phyloP scores from a whole-genome alignment of 2,329 filamentous ascomycete genomes.

The Botrytis elliptica region DNA sequence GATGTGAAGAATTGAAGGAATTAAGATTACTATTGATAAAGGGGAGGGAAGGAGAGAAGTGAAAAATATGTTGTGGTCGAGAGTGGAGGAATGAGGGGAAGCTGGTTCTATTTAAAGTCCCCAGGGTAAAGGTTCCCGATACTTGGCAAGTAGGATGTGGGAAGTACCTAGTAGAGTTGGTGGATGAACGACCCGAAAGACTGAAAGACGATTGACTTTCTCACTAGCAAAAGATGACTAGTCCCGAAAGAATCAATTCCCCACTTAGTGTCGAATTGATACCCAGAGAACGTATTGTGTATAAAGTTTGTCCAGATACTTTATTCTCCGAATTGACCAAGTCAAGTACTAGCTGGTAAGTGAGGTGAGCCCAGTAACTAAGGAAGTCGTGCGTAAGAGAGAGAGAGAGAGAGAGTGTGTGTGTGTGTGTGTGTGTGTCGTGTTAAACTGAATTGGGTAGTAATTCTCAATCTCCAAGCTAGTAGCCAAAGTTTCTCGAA shows the following conservation, averaged over 20 bases:
- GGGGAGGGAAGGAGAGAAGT: neutral
- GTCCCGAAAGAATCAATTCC: neutral
- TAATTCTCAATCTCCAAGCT: neutral
- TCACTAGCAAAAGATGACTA: neutral
- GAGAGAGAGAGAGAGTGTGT: neutral
- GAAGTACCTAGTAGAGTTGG: neutral
- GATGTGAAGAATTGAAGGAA: conserved; percentile 1
- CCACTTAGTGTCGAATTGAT: neutral
- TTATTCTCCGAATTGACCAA: neutral
- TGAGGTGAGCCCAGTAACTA: neutral
- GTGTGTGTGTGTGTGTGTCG: neutral
- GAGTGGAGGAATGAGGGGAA: neutral
- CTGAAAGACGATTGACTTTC: neutral
- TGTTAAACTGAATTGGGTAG: neutral
- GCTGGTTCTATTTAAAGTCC: neutral
- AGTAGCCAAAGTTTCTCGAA: neutral
- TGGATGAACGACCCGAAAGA: neutral
- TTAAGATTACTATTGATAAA: conserved; percentile 1
- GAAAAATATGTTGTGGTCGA: neutral
- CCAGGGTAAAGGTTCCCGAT: neutral
- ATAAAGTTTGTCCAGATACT: neutral
- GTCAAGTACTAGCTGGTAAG: neutral
- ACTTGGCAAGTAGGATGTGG: neutral
- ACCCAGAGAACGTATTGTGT: neutral
- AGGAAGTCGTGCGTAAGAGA: neutral